Evolutionary conservation across 2,329 filamentous ascomycete species (phyloP).

Genomic region (Hyphodiscus sp.): DNA sequence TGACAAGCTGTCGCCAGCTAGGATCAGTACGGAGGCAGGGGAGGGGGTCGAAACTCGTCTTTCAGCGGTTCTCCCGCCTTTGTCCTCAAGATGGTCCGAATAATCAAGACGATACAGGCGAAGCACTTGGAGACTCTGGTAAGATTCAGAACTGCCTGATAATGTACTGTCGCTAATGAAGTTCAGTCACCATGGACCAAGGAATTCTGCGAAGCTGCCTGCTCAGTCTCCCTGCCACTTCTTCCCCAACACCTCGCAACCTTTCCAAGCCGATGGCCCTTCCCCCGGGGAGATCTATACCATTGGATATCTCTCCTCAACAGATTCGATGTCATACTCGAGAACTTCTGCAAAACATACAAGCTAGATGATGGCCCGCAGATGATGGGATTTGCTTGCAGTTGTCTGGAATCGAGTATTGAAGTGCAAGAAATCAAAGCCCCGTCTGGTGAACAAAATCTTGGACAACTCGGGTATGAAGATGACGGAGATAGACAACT

Average conservation of each 20-base stretch:
- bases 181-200: constrained; percentile 80
- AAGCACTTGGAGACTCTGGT: constrained; percentile 65
- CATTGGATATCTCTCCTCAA: constrained; percentile 97
- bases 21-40: constrained; percentile 34
- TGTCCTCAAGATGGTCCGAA: constrained; percentile 58
- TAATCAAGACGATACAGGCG: constrained; percentile 58
- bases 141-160: constrained; percentile 28
- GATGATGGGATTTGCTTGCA: constrained; percentile 63
- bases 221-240: constrained; percentile 63
- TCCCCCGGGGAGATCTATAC: constrained; percentile 90
- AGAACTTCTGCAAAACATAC: constrained; percentile 75
- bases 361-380: constrained; percentile 76
- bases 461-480: constrained; percentile 57
- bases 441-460: constrained; percentile 41
- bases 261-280: constrained; percentile 89
- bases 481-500: constrained; percentile 74
- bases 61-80: constrained; percentile 52
- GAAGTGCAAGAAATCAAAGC: constrained; percentile 42
- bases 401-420: constrained; percentile 46
- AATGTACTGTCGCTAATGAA: constrained; percentile 14
- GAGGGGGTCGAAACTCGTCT: constrained; percentile 39
- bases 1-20: constrained; percentile 26
- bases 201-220: constrained; percentile 68
- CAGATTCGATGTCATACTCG: constrained; percentile 83
- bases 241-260: constrained; percentile 69